Percentiles rank a stretch among this genome's conserved stretches.
phyloP scores from a whole-genome alignment of 2,329 filamentous ascomycete species.

The Apiospora marii region DNA sequence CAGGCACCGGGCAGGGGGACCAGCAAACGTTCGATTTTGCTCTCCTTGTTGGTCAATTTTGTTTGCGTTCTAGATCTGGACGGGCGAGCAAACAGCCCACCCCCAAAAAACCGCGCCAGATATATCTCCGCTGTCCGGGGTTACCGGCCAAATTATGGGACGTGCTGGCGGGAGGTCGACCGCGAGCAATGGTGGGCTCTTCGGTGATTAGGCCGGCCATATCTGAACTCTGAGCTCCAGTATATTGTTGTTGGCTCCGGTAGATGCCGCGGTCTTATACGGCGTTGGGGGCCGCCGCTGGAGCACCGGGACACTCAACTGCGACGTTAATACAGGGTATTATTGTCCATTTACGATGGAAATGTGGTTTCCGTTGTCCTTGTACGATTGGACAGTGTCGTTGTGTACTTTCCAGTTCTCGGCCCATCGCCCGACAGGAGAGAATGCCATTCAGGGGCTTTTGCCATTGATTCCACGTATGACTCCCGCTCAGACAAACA shows the following conservation, averaged over 20 bases:
- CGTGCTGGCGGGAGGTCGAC: neutral
- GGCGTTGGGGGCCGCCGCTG: neutral
- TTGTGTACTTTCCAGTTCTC: neutral
- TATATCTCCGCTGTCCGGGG: neutral
- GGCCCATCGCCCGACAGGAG: neutral
- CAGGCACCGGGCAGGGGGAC: neutral
- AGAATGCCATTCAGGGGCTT: neutral
- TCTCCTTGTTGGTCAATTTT: neutral
- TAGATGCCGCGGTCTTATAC: neutral
- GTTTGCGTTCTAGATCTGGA: neutral
- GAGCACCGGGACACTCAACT: neutral
- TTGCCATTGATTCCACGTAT: neutral
- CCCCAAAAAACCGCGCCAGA: neutral
- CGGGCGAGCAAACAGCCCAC: neutral
- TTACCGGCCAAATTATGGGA: neutral
- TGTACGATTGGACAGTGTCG: neutral
- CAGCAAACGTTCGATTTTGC: conserved; percentile 1
- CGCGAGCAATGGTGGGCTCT: neutral
- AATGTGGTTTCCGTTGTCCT: neutral
- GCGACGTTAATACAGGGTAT: neutral
- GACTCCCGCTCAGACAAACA: neutral
- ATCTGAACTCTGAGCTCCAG: conserved; percentile 2
- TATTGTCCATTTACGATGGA: neutral
- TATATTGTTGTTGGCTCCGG: neutral
- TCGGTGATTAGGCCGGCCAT: conserved; percentile 4